A percentile compares a stretch with the other conserved stretches of the same genome.
phyloP scores from a whole-genome alignment of 2,329 filamentous ascomycete species.

The Aspergillus cejpii region DNA sequence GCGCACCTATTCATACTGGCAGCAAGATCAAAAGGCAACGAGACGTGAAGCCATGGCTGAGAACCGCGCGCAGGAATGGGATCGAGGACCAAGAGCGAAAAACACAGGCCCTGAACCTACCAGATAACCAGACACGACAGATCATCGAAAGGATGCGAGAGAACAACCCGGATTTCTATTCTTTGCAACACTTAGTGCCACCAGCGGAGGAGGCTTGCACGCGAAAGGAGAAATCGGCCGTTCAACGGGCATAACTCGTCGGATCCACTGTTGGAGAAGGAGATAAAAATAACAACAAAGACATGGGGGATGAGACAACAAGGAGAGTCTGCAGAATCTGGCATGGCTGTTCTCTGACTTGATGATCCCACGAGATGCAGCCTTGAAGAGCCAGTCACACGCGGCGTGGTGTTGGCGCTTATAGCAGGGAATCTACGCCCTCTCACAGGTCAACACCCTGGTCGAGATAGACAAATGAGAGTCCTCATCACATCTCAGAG shows the following conservation, averaged over 20 bases:
- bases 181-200: constrained; percentile 23
- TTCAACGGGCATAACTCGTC: constrained; percentile 10
- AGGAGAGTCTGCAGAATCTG: constrained; percentile 17
- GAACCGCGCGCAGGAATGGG: constrained; percentile 15
- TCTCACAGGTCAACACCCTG: constrained; percentile 13
- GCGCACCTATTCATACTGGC: constrained; percentile 37
- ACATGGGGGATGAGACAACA: not conserved
- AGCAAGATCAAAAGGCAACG: constrained; percentile 23
- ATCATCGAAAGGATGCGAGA: constrained; percentile 12
- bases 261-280: constrained; percentile 14
- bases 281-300: constrained; percentile 22
- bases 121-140: constrained; percentile 15
- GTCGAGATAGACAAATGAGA: constrained; percentile 11
- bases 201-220: constrained; percentile 15
- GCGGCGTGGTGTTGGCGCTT: constrained; percentile 28
- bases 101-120: constrained; percentile 10
- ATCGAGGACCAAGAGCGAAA: constrained; percentile 11
- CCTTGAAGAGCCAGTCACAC: constrained; percentile 28
- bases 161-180: constrained; percentile 22
- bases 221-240: constrained; percentile 10
- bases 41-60: constrained; percentile 25
- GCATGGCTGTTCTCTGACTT: constrained; percentile 2
- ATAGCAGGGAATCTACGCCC: constrained; percentile 10
- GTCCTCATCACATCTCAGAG: constrained; percentile 9
- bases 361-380: constrained; percentile 20